These are phyloP conservation scores for Circinella minor DNA, from an alignment of 371 early-diverging fungal species.

Conservation along the genomic window DNA sequence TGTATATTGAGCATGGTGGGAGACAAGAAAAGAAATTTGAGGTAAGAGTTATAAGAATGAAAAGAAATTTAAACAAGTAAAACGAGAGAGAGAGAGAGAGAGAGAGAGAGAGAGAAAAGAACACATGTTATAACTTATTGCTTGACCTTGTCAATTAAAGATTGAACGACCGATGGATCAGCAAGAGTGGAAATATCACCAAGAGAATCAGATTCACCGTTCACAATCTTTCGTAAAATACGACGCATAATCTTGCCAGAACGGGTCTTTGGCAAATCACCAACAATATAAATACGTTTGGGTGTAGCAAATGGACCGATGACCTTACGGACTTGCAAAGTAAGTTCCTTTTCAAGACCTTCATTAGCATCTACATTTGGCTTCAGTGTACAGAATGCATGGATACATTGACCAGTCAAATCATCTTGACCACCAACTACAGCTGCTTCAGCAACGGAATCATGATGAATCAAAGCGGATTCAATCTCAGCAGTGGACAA, in stretches of 20 bases:
- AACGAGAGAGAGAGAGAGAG: too few relatives aligned
- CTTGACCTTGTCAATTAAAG: slow-evolving; percentile 29
- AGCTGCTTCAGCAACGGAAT: slow-evolving; percentile 91
- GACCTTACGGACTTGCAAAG: slow-evolving; percentile 81
- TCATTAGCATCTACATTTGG: slow-evolving; percentile 48
- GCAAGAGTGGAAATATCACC: slow-evolving; percentile 92
- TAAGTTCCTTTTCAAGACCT: slow-evolving; percentile 69
- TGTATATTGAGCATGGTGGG: too few relatives aligned
- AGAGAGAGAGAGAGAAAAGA: too few relatives aligned
- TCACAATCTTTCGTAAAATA: slow-evolving; percentile 92
- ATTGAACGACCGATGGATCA: slow-evolving; percentile 50
- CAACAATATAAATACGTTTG: slow-evolving; percentile 82
- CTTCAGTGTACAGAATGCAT: slow-evolving; percentile 78
- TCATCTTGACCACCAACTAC: slow-evolving; percentile 94
- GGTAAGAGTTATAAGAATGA: too few relatives aligned
- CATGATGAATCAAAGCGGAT: slow-evolving; percentile 80
- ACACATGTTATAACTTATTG: not conserved
- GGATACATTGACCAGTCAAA: slow-evolving; percentile 89
- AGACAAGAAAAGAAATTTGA: too few relatives aligned
- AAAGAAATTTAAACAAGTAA: too few relatives aligned
- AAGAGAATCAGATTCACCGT: slow-evolving; percentile 81
- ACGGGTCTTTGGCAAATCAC: slow-evolving; percentile 97
- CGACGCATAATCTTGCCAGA: slow-evolving; percentile 98
- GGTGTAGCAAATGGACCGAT: slow-evolving; percentile 97
- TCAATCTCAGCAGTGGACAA: slow-evolving; percentile 97